Percentiles rank a stretch among this genome's conserved stretches.
Evolutionary conservation across 305 asterid species (phyloP).

Genomic region (Coffea humblotiana): DNA sequence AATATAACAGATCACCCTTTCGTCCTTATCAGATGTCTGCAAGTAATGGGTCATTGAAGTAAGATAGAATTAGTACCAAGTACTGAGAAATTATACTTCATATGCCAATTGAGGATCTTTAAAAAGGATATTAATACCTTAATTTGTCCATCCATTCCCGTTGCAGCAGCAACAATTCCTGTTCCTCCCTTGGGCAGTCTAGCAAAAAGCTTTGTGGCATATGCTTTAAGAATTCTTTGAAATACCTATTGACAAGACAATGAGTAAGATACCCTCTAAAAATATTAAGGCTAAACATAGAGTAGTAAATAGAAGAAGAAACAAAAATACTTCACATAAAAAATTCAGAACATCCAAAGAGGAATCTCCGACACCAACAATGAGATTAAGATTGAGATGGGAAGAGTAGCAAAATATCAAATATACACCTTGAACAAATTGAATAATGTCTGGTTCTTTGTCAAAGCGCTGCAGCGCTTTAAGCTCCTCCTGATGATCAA

Average conservation of each 20-base stretch:
- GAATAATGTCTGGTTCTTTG: constrained; percentile 80
- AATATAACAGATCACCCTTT: constrained; percentile 80
- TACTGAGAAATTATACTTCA: neutral
- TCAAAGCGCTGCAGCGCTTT: constrained; percentile 96
- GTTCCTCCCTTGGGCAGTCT: constrained; percentile 97
- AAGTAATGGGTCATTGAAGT: constrained; percentile 22
- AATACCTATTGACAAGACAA: constrained; percentile 64
- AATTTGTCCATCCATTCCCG: constrained; percentile 99
- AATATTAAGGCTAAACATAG: neutral
- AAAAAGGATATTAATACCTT: constrained; percentile 51
- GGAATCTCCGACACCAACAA: neutral
- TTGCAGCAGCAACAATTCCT: constrained; percentile 98
- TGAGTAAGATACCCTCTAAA: neutral
- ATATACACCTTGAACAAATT: constrained; percentile 80
- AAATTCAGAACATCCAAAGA: neutral
- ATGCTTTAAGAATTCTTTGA: constrained; percentile 89
- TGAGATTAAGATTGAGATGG: neutral
- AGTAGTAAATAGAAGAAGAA: neutral
- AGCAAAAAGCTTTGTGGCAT: constrained; percentile 85
- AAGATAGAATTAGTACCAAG: constrained; percentile 2
- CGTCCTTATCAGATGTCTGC: constrained; percentile 95
- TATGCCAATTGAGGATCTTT: constrained; percentile 6
- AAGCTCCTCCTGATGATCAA: constrained; percentile 86
- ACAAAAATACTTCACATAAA: neutral
- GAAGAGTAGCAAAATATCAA: neutral